phyloP scores from a whole-genome alignment of 129 eudicot species.

The Glebionis coronaria region DNA sequence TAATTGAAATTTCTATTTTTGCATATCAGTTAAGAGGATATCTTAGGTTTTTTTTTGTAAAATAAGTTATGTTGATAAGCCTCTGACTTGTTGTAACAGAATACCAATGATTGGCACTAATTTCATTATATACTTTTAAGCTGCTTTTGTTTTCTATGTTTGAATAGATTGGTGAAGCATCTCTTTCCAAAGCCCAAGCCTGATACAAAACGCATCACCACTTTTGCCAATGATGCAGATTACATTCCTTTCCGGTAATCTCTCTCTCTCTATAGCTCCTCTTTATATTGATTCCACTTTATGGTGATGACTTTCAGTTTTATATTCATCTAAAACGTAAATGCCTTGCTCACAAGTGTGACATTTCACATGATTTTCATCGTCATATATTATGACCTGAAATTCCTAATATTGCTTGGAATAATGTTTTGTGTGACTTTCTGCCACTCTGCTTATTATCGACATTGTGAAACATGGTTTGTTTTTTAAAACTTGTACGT shows the following conservation, averaged over 20 bases:
- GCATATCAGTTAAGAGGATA: too few species aligned
- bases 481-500: not conserved
- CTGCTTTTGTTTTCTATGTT: too few species aligned
- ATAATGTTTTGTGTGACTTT: slow-evolving; percentile 5
- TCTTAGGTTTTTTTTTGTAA: too few species aligned
- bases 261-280: not conserved
- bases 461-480: not conserved
- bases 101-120: too few species aligned
- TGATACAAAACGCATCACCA: slow-evolving; percentile 89
- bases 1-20: too few species aligned
- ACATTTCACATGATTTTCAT: slow-evolving; percentile 4
- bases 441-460: not conserved
- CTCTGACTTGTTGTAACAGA: too few species aligned
- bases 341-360: not conserved
- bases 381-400: not conserved
- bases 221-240: slow-evolving; percentile 92
- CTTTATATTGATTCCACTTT: not conserved
- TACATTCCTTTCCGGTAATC: slow-evolving; percentile 87
- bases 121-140: too few species aligned
- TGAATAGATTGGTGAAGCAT: too few species aligned
- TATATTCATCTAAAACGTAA: not conserved
- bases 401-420: not conserved
- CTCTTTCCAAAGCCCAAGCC: slow-evolving; percentile 96
- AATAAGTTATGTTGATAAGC: too few species aligned
- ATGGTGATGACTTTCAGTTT: not conserved